Conservation (phyloP, 2,329 filamentous ascomycete genomes). For the Aureobasidium sp. region DNA sequence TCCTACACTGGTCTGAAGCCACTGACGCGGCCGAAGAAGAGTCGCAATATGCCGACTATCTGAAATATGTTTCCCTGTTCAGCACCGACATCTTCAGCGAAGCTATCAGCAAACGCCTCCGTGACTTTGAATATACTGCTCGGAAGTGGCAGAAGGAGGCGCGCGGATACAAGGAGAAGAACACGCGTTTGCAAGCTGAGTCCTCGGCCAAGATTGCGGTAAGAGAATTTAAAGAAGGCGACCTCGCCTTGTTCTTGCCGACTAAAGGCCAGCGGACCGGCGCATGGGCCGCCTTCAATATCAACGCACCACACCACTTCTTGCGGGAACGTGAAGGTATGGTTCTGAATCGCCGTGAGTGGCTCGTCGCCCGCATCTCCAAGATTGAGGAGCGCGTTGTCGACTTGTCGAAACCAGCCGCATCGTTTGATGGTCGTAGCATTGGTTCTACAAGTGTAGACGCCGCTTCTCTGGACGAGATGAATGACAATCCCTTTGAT, state of each 20-base stretch:
- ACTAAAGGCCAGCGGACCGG: conserved; percentile 90
- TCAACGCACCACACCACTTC: conserved; percentile 95
- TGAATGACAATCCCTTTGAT: conserved; percentile 92
- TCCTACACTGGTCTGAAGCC: conserved; percentile 77
- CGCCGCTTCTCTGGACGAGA: conserved; percentile 15
- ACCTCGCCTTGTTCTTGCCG: conserved; percentile 87
- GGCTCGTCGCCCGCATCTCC: conserved; percentile 90
- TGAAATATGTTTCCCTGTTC: conserved; percentile 67
- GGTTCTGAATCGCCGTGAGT: conserved; percentile 76
- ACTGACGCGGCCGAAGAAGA: conserved; percentile 60
- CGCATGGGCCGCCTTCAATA: conserved; percentile 97
- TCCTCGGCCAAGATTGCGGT: conserved; percentile 95
- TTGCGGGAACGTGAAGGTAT: conserved; percentile 87
- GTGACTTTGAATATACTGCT: conserved; percentile 87
- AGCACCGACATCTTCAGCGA: conserved; percentile 80
- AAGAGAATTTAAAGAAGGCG: conserved; percentile 91
- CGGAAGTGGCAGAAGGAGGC: conserved; percentile 91
- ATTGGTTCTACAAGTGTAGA: conserved; percentile 14
- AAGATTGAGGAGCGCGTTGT: conserved; percentile 91
- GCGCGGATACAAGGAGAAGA: conserved; percentile 74
- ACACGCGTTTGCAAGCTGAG: conserved; percentile 72
- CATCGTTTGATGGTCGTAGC: conserved; percentile 28
- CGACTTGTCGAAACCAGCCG: conserved; percentile 64
- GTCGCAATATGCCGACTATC: conserved; percentile 66
- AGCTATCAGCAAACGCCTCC: conserved; percentile 78